Evolutionary conservation across 176 grass and related monocot species (phyloP).

Genomic region (Sorghum bicolor): Sorghum_bicolor_NCBIv3 NC_012879.2:58031001-58031500

Average conservation of each 20-base stretch:
- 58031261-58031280: background rate
- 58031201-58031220: too few relatives aligned
- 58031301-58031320: background rate
- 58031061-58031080: too few relatives aligned
- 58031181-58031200: too few relatives aligned
- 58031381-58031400: too few relatives aligned
- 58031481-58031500: background rate
- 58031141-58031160: too few relatives aligned
- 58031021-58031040: too few relatives aligned
- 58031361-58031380: background rate
- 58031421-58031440: background rate
- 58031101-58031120: too few relatives aligned
- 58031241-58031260: background rate
- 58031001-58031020: too few relatives aligned
- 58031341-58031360: background rate
- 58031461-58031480: background rate
- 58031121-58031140: too few relatives aligned
- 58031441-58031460: background rate
- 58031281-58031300: background rate
- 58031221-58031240: constrained; percentile 20
- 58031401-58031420: background rate
- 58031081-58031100: too few relatives aligned
- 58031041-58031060: too few relatives aligned
- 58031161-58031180: too few relatives aligned
- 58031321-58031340: background rate